Base-by-base conservation (phyloP, 106 monocot species). In the Dactylorhiza incarnata region DNA sequence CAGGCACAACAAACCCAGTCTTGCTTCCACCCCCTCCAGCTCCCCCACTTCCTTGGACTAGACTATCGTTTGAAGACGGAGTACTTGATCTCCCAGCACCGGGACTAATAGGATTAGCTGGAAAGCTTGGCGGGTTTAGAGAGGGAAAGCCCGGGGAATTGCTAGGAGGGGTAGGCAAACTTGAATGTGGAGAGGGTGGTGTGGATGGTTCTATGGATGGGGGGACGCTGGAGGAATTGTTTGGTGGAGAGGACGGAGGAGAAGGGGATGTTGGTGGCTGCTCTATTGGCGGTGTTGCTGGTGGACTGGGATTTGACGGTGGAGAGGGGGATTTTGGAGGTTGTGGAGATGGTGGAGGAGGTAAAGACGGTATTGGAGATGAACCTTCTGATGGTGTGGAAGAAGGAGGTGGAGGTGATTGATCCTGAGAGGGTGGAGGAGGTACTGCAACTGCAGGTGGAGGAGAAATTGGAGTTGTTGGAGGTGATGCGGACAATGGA, bases 21-120 rank as follows among this genome's bases (percentile, higher is more conserved):
- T 52, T 81, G 23, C 72, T 81, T 46, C 77, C 82, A 55, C 78
- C 72, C 24, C 76, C 73, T 1, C 14, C 13, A 47, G 75, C 7
- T 7, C 43, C 52, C 25, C 55, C 43, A 73, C 55, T 48, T 16
- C 37, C 63, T 23, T 29, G 3, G 68, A 71, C 22, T 45, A 24
- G 9, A 52, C 4, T 59, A 22, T 16, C 26, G 68, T 73, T 73
- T 7, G 77, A 17, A 74, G 29, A 69, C 12, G 48, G 17, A 65
- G 56, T 58, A 19, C 58, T 49, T 15, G 86, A 56, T 14, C 54
- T 81, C 16, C 78, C 78, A 16, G 69, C 62, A 24, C 63, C 53
- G 0, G 78, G 75, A 17, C 24, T 75, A 25, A 65, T 68, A 29
- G 75, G 82, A 54, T 3, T 72, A 23, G 45, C 5, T 0, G 74